Evolutionary conservation across 768 basidiomycete genomes (phyloP).

Genomic region (Dioszegia hungarica): DNA sequence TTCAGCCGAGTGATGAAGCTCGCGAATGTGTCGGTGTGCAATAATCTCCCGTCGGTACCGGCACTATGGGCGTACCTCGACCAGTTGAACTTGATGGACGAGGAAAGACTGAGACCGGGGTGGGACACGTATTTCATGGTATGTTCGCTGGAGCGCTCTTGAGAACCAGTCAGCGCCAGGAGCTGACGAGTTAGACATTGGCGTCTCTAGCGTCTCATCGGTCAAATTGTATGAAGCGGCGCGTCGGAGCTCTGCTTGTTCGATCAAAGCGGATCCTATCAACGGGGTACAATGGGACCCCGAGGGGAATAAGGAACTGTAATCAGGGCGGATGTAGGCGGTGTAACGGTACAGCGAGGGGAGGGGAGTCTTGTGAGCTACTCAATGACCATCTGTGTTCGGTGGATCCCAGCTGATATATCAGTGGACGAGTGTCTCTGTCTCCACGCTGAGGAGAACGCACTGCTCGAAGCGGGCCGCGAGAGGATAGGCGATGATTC

Average conservation of each 20-base stretch:
- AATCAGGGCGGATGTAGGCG: conserved; percentile 81
- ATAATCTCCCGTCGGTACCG: conserved; percentile 32
- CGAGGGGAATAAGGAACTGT: conserved; percentile 83
- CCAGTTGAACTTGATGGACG: conserved; percentile 62
- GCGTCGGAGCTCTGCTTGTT: conserved; percentile 91
- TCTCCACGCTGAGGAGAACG: conserved; percentile 97
- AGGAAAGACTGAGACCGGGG: conserved; percentile 71
- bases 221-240: conserved; percentile 94
- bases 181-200: conserved; percentile 58
- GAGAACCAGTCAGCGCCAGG: no score
- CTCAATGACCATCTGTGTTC: not conserved
- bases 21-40: conserved; percentile 45
- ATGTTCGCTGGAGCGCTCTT: no score
- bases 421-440: conserved; percentile 76
- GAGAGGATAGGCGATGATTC: conserved; percentile 68
- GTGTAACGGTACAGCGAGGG: conserved; percentile 59
- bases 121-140: conserved; percentile 99
- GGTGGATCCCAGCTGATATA: not conserved
- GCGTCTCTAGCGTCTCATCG: conserved; percentile 76
- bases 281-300: conserved; percentile 84
- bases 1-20: conserved; percentile 31
- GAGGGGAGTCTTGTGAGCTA: conserved; percentile 50
- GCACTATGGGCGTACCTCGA: conserved; percentile 63
- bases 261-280: conserved; percentile 56
- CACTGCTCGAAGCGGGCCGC: conserved; percentile 84